Evolutionary conservation across 208 protist genomes (phyloP), one percentile per base, ranked within the genome.

Genomic region (Trypanosomatidae sp.): DNA sequence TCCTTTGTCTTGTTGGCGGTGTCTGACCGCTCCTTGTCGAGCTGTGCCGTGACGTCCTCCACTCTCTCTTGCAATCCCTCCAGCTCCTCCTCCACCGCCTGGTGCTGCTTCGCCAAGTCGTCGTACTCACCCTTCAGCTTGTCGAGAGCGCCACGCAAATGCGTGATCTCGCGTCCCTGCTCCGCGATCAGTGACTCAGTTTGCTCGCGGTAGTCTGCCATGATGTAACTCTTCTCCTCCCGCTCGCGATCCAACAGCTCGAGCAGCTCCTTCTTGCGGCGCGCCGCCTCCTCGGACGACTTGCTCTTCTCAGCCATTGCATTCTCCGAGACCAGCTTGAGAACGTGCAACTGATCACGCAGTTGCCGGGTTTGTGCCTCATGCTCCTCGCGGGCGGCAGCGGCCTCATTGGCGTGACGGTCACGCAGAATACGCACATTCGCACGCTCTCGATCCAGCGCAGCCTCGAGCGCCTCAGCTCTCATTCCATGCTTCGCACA

Each of bases 161-260:
- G 65, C 2, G 92, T 95, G 64, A 97, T 94, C 79, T 97, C 90
- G 39, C 85, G 80, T 13, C 90, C 92, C 66, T 97, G 90, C 76
- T 97, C 90, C 19, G 85, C 82, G 62, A 97, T 95, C 60, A 97
- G 85, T 50, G 85, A 73, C 80, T 97, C 90, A 15, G 92, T 97
- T 77, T 97, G 88, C 62, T 91, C 83, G n/a, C 92, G 82, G 76
- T 97, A 97, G 71, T 93, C 90, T 8, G 85, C 88, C 92, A 94
- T 95, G 44, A 97, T 94, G 56, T 85, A 85, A 69, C 85, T 86
- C 77, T 97, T 94, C 73, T 97, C 92, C 67, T 86, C 83, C 13
- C 92, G 88, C 79, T 97, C 92, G 39, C 81, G 73, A n/a, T 94
- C 90, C 59, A 97, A 75, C 47, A 97, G 72, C 10, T 72, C 77